Evolutionary conservation across 2,329 filamentous ascomycete genomes (phyloP).

Genomic region (Exophiala bonariae): DNA sequence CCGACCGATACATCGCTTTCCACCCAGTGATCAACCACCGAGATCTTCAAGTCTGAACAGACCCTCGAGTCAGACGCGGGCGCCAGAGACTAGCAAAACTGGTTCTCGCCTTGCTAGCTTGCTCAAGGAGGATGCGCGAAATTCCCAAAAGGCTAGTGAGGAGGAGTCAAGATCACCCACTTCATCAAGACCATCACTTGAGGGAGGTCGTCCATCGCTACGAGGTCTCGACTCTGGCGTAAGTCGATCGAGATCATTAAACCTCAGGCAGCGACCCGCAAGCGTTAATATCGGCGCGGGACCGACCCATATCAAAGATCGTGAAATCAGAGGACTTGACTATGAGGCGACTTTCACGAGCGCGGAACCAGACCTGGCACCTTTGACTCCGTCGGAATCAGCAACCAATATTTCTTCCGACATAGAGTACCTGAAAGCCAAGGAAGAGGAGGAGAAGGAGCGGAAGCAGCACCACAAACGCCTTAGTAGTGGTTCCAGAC

Average conservation of each 20-base stretch:
- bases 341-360: conserved; percentile 22
- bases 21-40: conserved; percentile 33
- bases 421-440: conserved; percentile 76
- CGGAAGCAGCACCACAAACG: conserved; percentile 57
- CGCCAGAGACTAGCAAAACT: conserved; percentile 29
- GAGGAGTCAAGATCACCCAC: conserved; percentile 51
- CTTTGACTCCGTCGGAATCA: conserved; percentile 45
- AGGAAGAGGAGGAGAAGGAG: conserved; percentile 66
- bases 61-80: conserved; percentile 2
- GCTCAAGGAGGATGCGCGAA: conserved; percentile 28
- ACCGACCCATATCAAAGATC: conserved; percentile 77
- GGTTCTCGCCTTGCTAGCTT: conserved; percentile 37
- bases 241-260: conserved; percentile 63
- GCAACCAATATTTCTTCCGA: conserved; percentile 73
- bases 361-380: conserved; percentile 21
- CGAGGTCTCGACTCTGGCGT: conserved; percentile 62
- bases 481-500: conserved; percentile 57
- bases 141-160: conserved; percentile 21
- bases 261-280: conserved; percentile 68
- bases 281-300: conserved; percentile 84
- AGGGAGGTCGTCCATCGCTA: conserved; percentile 65
- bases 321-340: conserved; percentile 51
- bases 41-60: conserved; percentile 45
- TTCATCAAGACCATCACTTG: conserved; percentile 68
- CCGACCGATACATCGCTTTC: conserved; percentile 56